Conservation (phyloP, 2,329 filamentous ascomycete species). For the Aureobasidium uvarum region DNA sequence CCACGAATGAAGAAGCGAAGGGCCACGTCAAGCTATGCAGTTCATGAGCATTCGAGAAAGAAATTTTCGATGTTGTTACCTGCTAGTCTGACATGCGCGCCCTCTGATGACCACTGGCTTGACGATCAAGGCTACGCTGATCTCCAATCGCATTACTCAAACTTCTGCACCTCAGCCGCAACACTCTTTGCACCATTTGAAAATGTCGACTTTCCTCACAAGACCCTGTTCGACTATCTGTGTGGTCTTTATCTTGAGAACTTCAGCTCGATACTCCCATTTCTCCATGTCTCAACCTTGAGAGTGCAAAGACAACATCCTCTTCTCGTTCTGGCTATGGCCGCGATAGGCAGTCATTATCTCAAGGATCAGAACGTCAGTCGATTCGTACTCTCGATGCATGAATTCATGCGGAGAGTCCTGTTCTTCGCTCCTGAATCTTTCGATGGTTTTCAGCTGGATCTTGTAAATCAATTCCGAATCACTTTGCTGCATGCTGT, state of each 20-base stretch:
- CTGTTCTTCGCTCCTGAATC: slow-evolving; percentile 1
- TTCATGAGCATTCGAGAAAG: background rate
- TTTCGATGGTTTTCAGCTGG: background rate
- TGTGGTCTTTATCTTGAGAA: background rate
- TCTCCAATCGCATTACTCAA: background rate
- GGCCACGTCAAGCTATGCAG: background rate
- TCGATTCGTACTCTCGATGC: slow-evolving; percentile 25
- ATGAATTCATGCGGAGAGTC: slow-evolving; percentile 27
- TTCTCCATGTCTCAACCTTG: background rate
- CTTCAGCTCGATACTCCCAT: background rate
- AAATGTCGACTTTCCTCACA: background rate
- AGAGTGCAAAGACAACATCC: slow-evolving; percentile 15
- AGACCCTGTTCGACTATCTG: background rate
- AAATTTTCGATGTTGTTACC: background rate
- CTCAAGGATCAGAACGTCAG: slow-evolving; percentile 24
- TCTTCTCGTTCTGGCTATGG: slow-evolving; percentile 34
- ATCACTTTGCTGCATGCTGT: background rate
- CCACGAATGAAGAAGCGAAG: slow-evolving; percentile 3
- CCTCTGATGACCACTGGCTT: background rate
- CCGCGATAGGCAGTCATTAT: slow-evolving; percentile 35
- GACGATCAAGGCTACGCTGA: background rate
- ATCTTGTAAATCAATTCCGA: background rate
- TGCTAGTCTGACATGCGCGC: background rate
- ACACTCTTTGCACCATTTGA: background rate
- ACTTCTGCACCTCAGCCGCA: background rate